Base-by-base conservation (phyloP, 2,329 filamentous ascomycete species). In the Cordyceps fumosorosea region DNA sequence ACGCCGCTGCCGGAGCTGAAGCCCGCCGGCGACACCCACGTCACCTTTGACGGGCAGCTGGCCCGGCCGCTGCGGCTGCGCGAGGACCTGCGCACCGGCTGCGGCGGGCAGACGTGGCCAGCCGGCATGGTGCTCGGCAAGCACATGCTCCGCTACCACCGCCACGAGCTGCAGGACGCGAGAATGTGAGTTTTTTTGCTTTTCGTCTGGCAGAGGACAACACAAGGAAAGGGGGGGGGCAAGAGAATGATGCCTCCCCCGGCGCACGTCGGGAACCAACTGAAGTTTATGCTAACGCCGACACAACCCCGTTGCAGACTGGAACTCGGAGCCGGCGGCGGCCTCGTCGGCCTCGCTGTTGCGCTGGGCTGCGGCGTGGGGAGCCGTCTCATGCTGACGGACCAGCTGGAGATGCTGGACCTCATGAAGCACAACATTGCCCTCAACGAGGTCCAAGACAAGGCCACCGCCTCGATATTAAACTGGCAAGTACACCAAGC, bases 41-140 rank as follows among this genome's bases (percentile, higher is more conserved):
- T 85, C 58, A 78, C 83, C 69, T 95, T 98, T 70, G 88, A 89
- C 65, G 89, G 90, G 45, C 82, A 95, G 58, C 81, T 97, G 40
- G 75, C 80, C 22, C 78, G 83, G 54, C 87, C 89, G 12, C 81
- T 98, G 64, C 81, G 84, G 64, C 84, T 98, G 18, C 89, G 90
- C 69, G 92, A 97, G 74, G 93, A 98, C 74, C 82, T 96, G 54
- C 85, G 84, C 62, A 85, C 90, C 65, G 95, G 95, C 64, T 98
- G 95, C 74, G 95, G 95, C 55, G 95, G 95, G 2, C 90, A 96
- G 75, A 82, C 96, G 12, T 98, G 95, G 95, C 93, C 93, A 3
- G 93, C 93, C 0, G 95, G 95, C 12, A 89, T 96, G 86, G 84
- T 95, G 18, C 80, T 99, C 59, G 84, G 89, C 22, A 91, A 89